Base-by-base conservation (phyloP, 2,329 filamentous ascomycete genomes). In the Microdochium bolleyi region DNA sequence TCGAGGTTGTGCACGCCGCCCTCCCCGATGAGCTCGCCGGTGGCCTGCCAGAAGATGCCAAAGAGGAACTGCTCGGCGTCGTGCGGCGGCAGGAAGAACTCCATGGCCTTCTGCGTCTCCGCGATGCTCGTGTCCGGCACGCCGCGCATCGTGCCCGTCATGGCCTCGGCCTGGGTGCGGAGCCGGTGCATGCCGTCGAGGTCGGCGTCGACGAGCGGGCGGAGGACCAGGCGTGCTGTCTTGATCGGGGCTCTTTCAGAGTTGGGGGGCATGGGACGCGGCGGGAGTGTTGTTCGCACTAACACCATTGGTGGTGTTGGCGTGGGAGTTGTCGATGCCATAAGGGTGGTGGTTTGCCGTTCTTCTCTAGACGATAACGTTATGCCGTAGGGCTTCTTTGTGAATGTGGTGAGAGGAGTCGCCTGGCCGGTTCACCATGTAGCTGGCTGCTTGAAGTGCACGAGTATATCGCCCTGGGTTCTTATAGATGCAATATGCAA, bases 21-120 rank as follows among this genome's bases (percentile, higher is more conserved):
- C 61, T 70, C 81, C 66, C 63, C 76, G 56, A 65, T 78, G 64
- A 62, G 76, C 72, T 67, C 74, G 57, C 69, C 75, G 60, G 54
- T 70, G 57, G 56, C 65, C 62, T 58, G 64, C 19, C 64, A 44
- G 48, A 53, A 53, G 24, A 46, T 48, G 19, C 51, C 51, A 48
- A 53, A 50, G 8, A 49, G 37, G 48, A 25, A 49, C 3, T 21
- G 24, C 27, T 16, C 34, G 27, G 11, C 48, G n/a, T 49, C 46
- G 48, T 30, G 3, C 2, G 46, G 46, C 22, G 46, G 1, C 1
- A 56, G 25, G 49, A 62, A 58, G 13, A 25, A 48, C 2, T 55
- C 50, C 14, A 64, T 49, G 25, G 52, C 57, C 4, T 30, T 38
- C 22, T 52, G 56, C 3, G 61, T 58, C 51, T 62, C 62, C n/a